A percentile compares a stretch with the other conserved stretches of the same genome.
These are phyloP conservation scores for Psophocarpus tetragonolobus DNA, from an alignment of 306 rosid species.

Conservation along the genomic window DNA sequence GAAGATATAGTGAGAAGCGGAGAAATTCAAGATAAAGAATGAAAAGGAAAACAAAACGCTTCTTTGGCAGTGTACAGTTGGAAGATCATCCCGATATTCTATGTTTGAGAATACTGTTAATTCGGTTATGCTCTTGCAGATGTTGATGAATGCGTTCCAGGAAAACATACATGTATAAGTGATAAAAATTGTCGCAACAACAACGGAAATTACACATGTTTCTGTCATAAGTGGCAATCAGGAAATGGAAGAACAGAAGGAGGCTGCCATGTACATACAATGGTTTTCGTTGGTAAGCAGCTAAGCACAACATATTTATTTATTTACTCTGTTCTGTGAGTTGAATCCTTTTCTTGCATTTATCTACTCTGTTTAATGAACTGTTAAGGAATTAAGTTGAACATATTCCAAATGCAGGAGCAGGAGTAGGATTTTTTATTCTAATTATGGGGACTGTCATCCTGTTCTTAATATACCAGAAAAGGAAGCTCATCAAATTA, in stretches of 20 bases:
- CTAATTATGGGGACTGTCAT: not conserved
- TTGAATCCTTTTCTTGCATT: not conserved
- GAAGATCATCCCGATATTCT: too few relatives aligned
- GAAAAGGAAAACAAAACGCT: too few relatives aligned
- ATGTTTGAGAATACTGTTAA: not conserved
- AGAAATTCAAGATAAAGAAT: too few relatives aligned
- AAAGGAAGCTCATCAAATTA: not conserved
- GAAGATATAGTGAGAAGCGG: too few relatives aligned
- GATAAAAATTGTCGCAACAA: not conserved
- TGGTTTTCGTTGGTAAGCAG: not conserved
- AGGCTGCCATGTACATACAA: not conserved
- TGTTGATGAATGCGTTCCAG: not conserved
- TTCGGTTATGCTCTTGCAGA: not conserved
- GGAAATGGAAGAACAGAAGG: conserved; percentile 8
- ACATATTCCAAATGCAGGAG: conserved; percentile 14
- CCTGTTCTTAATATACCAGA: not conserved
- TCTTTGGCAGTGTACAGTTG: too few relatives aligned
- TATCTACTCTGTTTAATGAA: too few relatives aligned
- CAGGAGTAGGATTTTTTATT: not conserved
- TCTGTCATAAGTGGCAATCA: not conserved
- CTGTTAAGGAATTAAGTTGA: not conserved
- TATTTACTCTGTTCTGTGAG: too few relatives aligned
- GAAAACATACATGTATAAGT: not conserved
- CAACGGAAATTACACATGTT: not conserved
- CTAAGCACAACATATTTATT: too few relatives aligned